Conservation (phyloP, 768 basidiomycete genomes). For the Coprinellus micaceus region DNA sequence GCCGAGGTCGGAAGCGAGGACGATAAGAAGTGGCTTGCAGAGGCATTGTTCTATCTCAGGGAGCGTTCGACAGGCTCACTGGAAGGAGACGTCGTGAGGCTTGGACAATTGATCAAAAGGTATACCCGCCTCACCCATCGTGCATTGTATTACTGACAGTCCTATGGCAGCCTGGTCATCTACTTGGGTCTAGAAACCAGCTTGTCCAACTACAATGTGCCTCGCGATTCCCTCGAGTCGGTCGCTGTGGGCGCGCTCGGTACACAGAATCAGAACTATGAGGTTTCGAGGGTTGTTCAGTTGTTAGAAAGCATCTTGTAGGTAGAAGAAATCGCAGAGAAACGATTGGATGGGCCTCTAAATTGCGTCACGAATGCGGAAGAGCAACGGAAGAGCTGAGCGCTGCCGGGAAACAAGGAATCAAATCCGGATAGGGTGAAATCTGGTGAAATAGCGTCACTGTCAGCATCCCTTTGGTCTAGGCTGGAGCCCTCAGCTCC, state of each 20-base stretch:
- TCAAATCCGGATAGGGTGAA: too few species aligned
- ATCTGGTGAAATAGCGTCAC: slow-evolving; percentile 1
- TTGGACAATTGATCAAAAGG: slow-evolving; percentile 55
- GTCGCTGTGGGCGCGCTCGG: slow-evolving; percentile 52
- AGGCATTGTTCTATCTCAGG: slow-evolving; percentile 53
- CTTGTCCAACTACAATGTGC: slow-evolving; percentile 62
- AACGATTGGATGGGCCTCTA: not conserved
- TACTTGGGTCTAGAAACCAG: slow-evolving; percentile 56
- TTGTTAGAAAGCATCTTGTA: slow-evolving; percentile 45
- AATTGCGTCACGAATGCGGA: slow-evolving; percentile 1
- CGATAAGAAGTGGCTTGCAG: slow-evolving; percentile 59
- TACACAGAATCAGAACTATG: slow-evolving; percentile 33
- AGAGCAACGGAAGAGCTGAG: slow-evolving; percentile 2
- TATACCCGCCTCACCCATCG: slow-evolving; percentile 26
- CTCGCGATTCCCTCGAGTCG: slow-evolving; percentile 46
- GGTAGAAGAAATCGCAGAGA: not conserved
- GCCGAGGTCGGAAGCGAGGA: slow-evolving; percentile 54
- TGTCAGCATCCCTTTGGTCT: not conserved
- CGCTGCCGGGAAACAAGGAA: too few species aligned
- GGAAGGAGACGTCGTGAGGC: slow-evolving; percentile 56
- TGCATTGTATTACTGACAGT: not conserved
- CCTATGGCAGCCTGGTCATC: slow-evolving; percentile 48
- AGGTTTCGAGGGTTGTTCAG: slow-evolving; percentile 37
- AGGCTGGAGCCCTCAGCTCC: slow-evolving; percentile 4
- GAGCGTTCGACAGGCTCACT: slow-evolving; percentile 59